Evolutionary conservation across 2,329 filamentous ascomycete species (phyloP).

Genomic region (Aurifilum marmelostoma): DNA sequence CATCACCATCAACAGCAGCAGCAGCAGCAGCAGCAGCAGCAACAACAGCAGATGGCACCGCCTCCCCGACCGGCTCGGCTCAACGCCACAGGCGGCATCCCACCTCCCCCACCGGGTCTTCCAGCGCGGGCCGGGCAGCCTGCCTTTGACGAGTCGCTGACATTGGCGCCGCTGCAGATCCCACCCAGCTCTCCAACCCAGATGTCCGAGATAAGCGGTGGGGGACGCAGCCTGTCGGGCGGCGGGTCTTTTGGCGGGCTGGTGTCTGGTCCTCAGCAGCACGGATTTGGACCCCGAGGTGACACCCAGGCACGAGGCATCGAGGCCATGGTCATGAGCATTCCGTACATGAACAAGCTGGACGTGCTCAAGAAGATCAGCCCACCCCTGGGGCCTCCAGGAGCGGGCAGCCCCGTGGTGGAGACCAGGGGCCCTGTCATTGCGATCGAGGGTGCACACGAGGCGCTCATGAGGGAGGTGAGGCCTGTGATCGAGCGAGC

Average conservation of each 20-base stretch:
- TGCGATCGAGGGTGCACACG: slow-evolving; percentile 76
- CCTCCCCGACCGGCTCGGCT: slow-evolving; percentile 52
- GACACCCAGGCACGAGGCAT: slow-evolving; percentile 50
- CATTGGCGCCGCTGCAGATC: slow-evolving; percentile 57
- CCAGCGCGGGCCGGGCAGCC: slow-evolving; percentile 38
- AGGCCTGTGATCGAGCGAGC: slow-evolving; percentile 68
- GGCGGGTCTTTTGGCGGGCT: slow-evolving; percentile 17
- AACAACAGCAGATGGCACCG: slow-evolving; percentile 50
- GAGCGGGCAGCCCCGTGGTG: slow-evolving; percentile 34
- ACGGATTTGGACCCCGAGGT: slow-evolving; percentile 16
- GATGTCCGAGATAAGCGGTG: slow-evolving; percentile 34
- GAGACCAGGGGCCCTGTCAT: slow-evolving; percentile 76
- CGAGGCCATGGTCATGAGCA: slow-evolving; percentile 74
- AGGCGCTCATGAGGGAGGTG: slow-evolving; percentile 54
- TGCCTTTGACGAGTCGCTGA: slow-evolving; percentile 58
- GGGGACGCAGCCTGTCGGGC: slow-evolving; percentile 27
- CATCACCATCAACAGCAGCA: neutral
- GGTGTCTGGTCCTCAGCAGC: slow-evolving; percentile 20
- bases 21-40: neutral
- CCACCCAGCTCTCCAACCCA: slow-evolving; percentile 35
- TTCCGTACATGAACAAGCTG: slow-evolving; percentile 76
- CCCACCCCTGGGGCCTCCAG: slow-evolving; percentile 59
- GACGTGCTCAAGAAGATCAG: slow-evolving; percentile 76
- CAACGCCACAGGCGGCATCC: slow-evolving; percentile 39
- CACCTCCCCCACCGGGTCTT: slow-evolving; percentile 37